Conservation (phyloP, 2,329 filamentous ascomycete species). For the Zarea fungicola region DNA sequence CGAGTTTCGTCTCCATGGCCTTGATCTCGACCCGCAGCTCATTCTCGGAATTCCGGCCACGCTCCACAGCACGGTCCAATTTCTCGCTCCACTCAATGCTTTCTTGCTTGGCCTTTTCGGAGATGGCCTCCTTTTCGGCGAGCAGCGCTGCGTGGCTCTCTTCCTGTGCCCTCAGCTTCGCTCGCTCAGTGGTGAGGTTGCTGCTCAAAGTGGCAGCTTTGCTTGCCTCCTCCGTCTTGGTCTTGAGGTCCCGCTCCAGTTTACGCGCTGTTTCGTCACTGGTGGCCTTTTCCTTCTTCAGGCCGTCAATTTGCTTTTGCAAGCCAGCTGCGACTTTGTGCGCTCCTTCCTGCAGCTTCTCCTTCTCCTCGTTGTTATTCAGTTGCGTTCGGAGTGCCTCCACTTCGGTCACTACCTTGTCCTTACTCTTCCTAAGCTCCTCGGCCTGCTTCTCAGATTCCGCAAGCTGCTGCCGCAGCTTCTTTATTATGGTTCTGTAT, state of each 20-base stretch:
- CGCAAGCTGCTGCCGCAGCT: conserved; percentile 61
- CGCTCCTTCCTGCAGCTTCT: conserved; percentile 48
- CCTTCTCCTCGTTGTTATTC: conserved; percentile 45
- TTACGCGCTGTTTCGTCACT: conserved; percentile 62
- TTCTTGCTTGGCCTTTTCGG: conserved; percentile 65
- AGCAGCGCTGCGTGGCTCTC: conserved; percentile 59
- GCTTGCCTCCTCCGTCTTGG: conserved; percentile 59
- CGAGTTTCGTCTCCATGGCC: conserved; percentile 81
- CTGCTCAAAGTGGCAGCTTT: conserved; percentile 63
- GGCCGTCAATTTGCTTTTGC: conserved; percentile 30
- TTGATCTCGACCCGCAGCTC: conserved; percentile 76
- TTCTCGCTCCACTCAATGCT: conserved; percentile 69
- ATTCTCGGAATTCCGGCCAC: conserved; percentile 60
- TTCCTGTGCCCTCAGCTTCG: conserved; percentile 50
- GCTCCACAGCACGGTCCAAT: conserved; percentile 66
- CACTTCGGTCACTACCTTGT: conserved; percentile 51
- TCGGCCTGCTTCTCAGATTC: conserved; percentile 61
- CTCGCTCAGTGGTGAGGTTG: conserved; percentile 61
- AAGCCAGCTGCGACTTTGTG: conserved; percentile 49
- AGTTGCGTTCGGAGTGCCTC: conserved; percentile 42
- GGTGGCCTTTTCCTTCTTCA: conserved; percentile 48
- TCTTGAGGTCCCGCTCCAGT: conserved; percentile 63
- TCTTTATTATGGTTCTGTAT: conserved; percentile 76
- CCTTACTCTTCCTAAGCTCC: conserved; percentile 53
- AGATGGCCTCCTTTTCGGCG: conserved; percentile 70